Conservation (phyloP, 2,329 filamentous ascomycete genomes). For the Alternaria ethzedia region DNA sequence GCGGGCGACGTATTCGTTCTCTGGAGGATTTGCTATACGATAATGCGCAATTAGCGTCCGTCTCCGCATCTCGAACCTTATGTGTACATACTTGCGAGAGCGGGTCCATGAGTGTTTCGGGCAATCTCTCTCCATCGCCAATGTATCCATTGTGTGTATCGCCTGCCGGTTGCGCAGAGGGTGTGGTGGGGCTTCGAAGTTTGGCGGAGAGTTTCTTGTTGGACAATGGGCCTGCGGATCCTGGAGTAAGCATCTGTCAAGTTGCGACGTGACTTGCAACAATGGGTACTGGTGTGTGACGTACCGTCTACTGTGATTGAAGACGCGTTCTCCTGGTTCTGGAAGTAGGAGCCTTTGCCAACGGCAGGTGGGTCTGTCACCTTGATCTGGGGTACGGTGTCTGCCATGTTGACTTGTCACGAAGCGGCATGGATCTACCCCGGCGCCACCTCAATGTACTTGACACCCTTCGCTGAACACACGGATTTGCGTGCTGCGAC, state of each 20-base stretch:
- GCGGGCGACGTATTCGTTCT: constrained; percentile 70
- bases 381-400: constrained; percentile 52
- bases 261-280: not conserved
- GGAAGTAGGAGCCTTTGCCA: constrained; percentile 30
- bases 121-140: constrained; percentile 20
- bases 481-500: not conserved
- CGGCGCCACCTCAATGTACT: not conserved
- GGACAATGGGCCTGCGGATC: constrained; percentile 23
- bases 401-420: constrained; percentile 40
- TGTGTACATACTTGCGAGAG: constrained; percentile 66
- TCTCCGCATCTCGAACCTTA: constrained; percentile 2
- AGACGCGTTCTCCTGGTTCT: constrained; percentile 34
- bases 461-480: not conserved
- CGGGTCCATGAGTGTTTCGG: constrained; percentile 65
- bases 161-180: constrained; percentile 22
- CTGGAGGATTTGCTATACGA: constrained; percentile 62
- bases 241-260: constrained; percentile 23
- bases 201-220: constrained; percentile 39
- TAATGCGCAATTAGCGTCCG: constrained; percentile 17
- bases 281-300: constrained; percentile 3
- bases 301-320: constrained; percentile 36
- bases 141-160: constrained; percentile 26
- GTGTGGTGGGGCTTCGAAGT: constrained; percentile 32
- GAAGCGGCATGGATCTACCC: constrained; percentile 21
- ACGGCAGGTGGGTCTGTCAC: constrained; percentile 52